These are phyloP conservation scores for Suhomyces faveliae DNA, from an alignment of 805 yeast genomes.

Conservation along the genomic window DNA sequence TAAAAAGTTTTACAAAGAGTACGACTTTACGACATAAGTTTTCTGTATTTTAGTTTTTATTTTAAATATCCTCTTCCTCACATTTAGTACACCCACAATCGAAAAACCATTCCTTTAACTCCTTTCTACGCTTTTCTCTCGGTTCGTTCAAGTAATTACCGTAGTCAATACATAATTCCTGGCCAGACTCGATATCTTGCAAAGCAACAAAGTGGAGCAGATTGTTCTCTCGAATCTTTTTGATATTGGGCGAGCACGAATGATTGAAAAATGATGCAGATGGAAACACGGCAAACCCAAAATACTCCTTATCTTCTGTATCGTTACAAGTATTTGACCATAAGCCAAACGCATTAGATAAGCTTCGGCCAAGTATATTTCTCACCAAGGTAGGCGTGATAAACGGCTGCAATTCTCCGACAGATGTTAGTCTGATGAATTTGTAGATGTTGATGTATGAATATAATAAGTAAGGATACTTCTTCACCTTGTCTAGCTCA, in stretches of 20 bases:
- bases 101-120: constrained; percentile 58
- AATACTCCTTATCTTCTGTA: constrained; percentile 50
- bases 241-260: constrained; percentile 58
- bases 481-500: constrained; percentile 44
- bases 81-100: constrained; percentile 54
- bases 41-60: no score
- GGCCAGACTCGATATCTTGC: constrained; percentile 38
- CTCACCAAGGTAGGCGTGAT: constrained; percentile 43
- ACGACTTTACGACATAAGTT: constrained; percentile 46
- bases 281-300: constrained; percentile 62
- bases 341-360: constrained; percentile 69
- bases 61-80: constrained; percentile 16
- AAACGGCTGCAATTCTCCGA: constrained; percentile 29
- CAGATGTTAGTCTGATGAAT: constrained; percentile 43
- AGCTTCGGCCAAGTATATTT: constrained; percentile 53
- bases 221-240: constrained; percentile 41
- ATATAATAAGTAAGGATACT: constrained; percentile 47
- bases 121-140: constrained; percentile 39
- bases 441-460: constrained; percentile 50
- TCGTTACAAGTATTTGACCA: constrained; percentile 46
- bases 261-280: constrained; percentile 69
- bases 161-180: constrained; percentile 60
- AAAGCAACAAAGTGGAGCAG: constrained; percentile 44
- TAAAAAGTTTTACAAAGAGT: constrained; percentile 51
- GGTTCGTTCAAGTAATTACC: constrained; percentile 49